Conservation (phyloP, 805 yeast genomes). For the Saccharomycopsis sp. region DNA sequence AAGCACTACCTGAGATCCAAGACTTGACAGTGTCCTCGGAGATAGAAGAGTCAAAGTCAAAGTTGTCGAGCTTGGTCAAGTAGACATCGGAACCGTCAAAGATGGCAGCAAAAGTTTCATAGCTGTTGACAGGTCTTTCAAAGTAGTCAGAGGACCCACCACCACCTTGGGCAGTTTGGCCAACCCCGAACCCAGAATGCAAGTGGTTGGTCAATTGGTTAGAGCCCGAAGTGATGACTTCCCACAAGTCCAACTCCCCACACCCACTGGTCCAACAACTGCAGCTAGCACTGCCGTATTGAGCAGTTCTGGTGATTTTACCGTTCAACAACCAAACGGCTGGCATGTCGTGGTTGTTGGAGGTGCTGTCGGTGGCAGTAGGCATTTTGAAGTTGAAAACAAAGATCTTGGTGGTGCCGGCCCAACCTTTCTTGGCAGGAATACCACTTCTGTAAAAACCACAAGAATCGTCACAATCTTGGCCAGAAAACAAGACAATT, state of each 20-base stretch:
- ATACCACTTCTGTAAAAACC: constrained; percentile 79
- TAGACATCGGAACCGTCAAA: constrained; percentile 52
- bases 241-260: constrained; percentile 95
- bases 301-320: constrained; percentile 91
- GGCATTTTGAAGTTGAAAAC: constrained; percentile 96
- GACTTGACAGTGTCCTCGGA: constrained; percentile 43
- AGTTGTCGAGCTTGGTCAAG: constrained; percentile 51
- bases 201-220: constrained; percentile 68
- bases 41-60: constrained; percentile 45
- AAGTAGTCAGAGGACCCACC: constrained; percentile 88
- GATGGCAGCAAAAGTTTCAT: constrained; percentile 86
- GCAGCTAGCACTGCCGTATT: constrained; percentile 62
- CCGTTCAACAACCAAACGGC: constrained; percentile 96
- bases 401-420: constrained; percentile 76
- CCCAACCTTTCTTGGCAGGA: constrained; percentile 94
- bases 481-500: constrained; percentile 71
- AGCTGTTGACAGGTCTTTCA: constrained; percentile 65
- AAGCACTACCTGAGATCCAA: constrained; percentile 36
- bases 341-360: constrained; percentile 85
- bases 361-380: constrained; percentile 35
- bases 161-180: constrained; percentile 43
- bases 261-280: constrained; percentile 97
- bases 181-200: constrained; percentile 73
- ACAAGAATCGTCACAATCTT: constrained; percentile 53
- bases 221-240: constrained; percentile 72